Base-by-base conservation (phyloP, 192 early-diverging fungal species). In the Umbelopsis isabellina region DNA sequence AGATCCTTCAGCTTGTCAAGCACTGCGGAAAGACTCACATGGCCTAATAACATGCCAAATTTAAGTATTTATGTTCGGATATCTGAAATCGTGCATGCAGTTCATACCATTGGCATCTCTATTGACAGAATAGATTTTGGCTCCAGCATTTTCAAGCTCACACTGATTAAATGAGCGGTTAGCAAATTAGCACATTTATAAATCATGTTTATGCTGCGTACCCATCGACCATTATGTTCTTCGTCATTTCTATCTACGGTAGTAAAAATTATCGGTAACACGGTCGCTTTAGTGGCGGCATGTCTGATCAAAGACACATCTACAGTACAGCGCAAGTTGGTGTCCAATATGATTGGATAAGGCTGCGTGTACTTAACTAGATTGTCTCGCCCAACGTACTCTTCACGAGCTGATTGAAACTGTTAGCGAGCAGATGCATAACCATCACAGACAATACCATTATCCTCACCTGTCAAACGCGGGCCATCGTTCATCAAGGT, bases 401-500 rank as follows among this genome's bases (percentile, higher is more conserved):
- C 55, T 35, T 61, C 55, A 20, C 48, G 48, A 20, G 48, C 48
- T 49, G 6, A 16, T 49, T 20, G 4, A 6, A 16, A 49, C 0
- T 13, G 48, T 49, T 21, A 49, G 20, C 20, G 12, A 49, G n/a
- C n/a, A n/a, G 0, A 21, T 16, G 46, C 18, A 48, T 21, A 10
- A 41, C 10, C 37, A 9, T 5, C 37, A 41, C 37, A 41, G 5
- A 41, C 37, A 41, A 9, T 6, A 41, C 7, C 6, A 27, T 11
- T 1, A 7, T 35, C 21, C 30, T 18, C 33, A 61, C 55, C 55
- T 61, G 55, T 61, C 16, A 61, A 13, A n/a, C 55, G 55, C 2
- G 55, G 55, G 12, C 27, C 27, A 13, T 61, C 55, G 13, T 61
- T 61, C 4, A 61, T 33, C 55, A 61, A 61, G 16, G 55, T 61